These are phyloP conservation scores for Ceratocystis variospora DNA, from an alignment of 2,329 filamentous ascomycete genomes.

Conservation along the genomic window DNA sequence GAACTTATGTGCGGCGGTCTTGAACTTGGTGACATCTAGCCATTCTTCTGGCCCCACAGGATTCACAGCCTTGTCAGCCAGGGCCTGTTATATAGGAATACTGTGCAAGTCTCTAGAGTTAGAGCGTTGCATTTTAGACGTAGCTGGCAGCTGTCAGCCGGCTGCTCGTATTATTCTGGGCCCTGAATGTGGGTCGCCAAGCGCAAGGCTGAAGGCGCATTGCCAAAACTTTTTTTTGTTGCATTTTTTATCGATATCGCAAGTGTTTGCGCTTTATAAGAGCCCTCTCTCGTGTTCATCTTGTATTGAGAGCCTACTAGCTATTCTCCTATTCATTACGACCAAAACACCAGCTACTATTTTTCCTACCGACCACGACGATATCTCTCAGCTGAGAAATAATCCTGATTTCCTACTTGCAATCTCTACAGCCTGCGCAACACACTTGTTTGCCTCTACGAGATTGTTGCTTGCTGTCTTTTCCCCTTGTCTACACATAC, in stretches of 20 bases:
- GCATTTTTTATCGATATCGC: conserved; percentile 12
- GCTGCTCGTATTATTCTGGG: background rate
- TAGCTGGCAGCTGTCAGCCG: background rate
- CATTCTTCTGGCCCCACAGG: too few relatives aligned
- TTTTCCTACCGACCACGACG: too few relatives aligned
- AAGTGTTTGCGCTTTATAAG: background rate
- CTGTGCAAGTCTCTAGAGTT: background rate
- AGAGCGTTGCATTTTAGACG: background rate
- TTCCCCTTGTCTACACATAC: background rate
- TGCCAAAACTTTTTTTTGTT: conserved; percentile 18
- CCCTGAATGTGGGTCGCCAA: conserved; percentile 5
- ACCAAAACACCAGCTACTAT: too few relatives aligned
- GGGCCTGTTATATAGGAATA: background rate
- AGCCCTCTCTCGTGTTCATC: background rate
- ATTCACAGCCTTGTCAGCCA: background rate
- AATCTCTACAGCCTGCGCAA: too few relatives aligned
- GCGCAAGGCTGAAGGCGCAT: conserved; percentile 14
- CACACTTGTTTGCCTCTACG: background rate
- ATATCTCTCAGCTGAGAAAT: too few relatives aligned
- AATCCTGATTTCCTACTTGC: too few relatives aligned
- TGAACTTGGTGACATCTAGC: too few relatives aligned
- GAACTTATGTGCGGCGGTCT: too few relatives aligned
- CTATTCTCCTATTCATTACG: too few relatives aligned
- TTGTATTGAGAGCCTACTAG: too few relatives aligned
- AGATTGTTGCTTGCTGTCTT: background rate